phyloP scores from a whole-genome alignment of 768 basidiomycete genomes.

The Xerocomellus chrysenteron region DNA sequence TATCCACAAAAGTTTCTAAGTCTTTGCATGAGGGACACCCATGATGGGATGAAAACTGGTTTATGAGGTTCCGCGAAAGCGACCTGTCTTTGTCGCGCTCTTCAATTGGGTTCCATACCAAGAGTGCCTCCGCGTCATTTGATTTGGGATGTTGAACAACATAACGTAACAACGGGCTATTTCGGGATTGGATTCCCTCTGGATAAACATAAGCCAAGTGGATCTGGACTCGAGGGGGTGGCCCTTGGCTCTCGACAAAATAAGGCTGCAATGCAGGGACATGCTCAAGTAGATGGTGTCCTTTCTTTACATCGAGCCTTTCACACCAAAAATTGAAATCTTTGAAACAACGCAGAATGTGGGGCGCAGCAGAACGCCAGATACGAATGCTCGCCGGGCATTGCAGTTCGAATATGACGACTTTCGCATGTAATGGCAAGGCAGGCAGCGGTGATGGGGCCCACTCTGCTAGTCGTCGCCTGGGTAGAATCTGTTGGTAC shows the following conservation, averaged over 20 bases:
- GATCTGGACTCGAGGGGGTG: background rate
- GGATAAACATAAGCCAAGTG: background rate
- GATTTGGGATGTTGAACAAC: too few relatives aligned
- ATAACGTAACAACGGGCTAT: background rate
- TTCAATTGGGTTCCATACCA: too few relatives aligned
- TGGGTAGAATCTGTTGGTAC: background rate
- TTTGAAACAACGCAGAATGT: constrained; percentile 18
- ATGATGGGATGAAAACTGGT: too few relatives aligned
- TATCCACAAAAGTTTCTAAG: too few relatives aligned
- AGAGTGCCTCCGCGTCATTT: too few relatives aligned
- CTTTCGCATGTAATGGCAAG: constrained; percentile 25
- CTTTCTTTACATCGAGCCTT: too few relatives aligned
- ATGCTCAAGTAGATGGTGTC: background rate
- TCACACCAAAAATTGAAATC: too few relatives aligned
- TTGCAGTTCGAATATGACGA: constrained; percentile 39
- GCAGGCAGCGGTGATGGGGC: constrained; percentile 41
- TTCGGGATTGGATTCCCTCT: too few relatives aligned
- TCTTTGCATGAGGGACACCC: too few relatives aligned
- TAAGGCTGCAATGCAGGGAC: background rate
- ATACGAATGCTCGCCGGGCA: constrained; percentile 34
- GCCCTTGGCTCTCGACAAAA: background rate
- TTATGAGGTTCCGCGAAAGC: too few relatives aligned
- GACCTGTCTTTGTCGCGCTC: too few relatives aligned
- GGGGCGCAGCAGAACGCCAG: constrained; percentile 40
- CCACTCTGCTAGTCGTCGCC: background rate